A percentile compares a stretch with the other conserved stretches of the same genome.
phyloP scores from a whole-genome alignment of 306 rosid genomes.

The Castanea sativa region DNA sequence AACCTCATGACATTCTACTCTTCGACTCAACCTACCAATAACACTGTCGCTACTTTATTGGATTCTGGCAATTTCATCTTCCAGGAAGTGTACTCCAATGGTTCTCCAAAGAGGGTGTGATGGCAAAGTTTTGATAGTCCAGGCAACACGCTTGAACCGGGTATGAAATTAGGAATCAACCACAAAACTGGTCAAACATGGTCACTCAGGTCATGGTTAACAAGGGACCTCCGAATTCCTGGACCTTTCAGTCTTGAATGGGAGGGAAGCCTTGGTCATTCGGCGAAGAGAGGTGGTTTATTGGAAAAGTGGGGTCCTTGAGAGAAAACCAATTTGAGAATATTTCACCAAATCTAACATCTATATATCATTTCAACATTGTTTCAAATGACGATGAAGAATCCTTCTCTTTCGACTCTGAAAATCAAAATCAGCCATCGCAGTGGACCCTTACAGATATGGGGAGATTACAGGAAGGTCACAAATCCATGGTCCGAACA shows the following conservation, averaged over 20 bases:
- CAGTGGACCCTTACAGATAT: background rate
- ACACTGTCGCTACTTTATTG: background rate
- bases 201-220: background rate
- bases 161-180: conserved; percentile 6
- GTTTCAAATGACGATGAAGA: background rate
- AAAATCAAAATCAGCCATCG: background rate
- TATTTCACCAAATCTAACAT: too few species aligned
- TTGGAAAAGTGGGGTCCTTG: too few species aligned
- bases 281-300: too few species aligned
- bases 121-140: conserved; percentile 21
- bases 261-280: too few species aligned
- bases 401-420: too few species aligned
- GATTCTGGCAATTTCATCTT: conserved; percentile 17
- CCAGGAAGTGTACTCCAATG: background rate
- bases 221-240: background rate
- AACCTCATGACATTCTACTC: too few species aligned
- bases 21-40: too few species aligned
- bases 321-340: too few species aligned
- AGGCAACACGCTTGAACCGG: background rate
- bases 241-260: background rate
- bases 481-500: background rate
- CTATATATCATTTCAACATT: background rate
- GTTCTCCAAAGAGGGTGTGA: background rate
- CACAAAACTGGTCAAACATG: background rate
- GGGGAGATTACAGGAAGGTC: conserved; percentile 8